These are phyloP conservation scores for Pseudoperonospora humuli DNA, from an alignment of 352 stramenopile genomes.

Conservation along the genomic window DNA sequence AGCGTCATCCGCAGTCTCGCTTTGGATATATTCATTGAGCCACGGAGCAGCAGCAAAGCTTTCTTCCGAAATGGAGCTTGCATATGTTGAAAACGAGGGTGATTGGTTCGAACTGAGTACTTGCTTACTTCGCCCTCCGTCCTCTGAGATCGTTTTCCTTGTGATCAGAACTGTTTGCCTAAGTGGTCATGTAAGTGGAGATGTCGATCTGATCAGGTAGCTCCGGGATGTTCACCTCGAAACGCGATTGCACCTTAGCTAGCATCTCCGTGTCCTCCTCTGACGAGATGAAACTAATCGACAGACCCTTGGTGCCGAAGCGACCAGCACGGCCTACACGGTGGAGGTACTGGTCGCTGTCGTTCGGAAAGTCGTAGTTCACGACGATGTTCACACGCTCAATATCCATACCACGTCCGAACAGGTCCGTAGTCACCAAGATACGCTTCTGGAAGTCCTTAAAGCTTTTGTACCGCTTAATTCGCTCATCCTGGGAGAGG, in stretches of 20 bases:
- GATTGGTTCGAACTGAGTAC: slow-evolving; percentile 21
- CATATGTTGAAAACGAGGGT: slow-evolving; percentile 24
- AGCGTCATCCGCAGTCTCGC: slow-evolving; percentile 26
- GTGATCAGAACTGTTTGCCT: slow-evolving; percentile 24
- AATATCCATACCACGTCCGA: slow-evolving; percentile 99
- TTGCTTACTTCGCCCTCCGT: slow-evolving; percentile 12
- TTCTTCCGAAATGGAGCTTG: slow-evolving; percentile 24
- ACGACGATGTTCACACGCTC: slow-evolving; percentile 99
- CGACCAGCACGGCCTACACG: slow-evolving; percentile 96
- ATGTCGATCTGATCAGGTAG: slow-evolving; percentile 99
- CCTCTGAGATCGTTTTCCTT: slow-evolving; percentile 9
- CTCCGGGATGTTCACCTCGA: slow-evolving; percentile 99
- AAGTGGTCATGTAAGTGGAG: slow-evolving; percentile 96
- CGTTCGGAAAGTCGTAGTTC: slow-evolving; percentile 99
- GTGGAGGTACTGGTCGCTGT: slow-evolving; percentile 98
- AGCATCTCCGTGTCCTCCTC: slow-evolving; percentile 97
- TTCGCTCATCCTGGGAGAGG: slow-evolving; percentile 96
- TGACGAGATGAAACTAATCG: slow-evolving; percentile 99
- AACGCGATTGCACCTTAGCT: slow-evolving; percentile 97
- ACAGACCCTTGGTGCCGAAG: slow-evolving; percentile 99
- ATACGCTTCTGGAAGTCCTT: slow-evolving; percentile 99
- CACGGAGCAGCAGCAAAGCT: slow-evolving; percentile 23
- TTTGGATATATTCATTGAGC: slow-evolving; percentile 41
- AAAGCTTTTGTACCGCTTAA: slow-evolving; percentile 99
- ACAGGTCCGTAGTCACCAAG: slow-evolving; percentile 99